Base-by-base conservation (phyloP, 108 stramenopile genomes). In the Hondaea fermentalgiana region DNA sequence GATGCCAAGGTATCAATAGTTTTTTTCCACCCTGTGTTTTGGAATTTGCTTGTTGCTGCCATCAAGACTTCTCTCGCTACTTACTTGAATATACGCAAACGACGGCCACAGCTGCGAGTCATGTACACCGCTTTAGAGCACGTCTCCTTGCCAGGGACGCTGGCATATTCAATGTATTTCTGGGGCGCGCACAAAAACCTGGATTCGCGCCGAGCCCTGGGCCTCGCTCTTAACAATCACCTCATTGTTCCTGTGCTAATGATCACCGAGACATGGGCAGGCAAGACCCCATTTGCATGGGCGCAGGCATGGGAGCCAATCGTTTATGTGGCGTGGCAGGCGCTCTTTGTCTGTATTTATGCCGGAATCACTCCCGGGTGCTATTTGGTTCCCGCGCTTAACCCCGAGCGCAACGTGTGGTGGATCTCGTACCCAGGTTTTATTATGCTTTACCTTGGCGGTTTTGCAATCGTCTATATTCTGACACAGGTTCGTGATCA, bases 341-440 rank as follows among this genome's bases (percentile, higher is more conserved):
- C 76, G 6, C 6, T 83, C 3, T 83, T 47, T 47, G 76, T 83
- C 23, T 83, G 12, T 23, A 53, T 83, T 53, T 83, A 53, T 23
- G 45, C 45, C 12, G 6, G 12, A 12, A 3, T 83, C 49, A 12
- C 43, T 6, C 76, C 76, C n/a, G 76, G 76, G 12, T 83, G 76
- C 51, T 83, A 53, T 23, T 23, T 83, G 12, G 14, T 83, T 12
- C 76, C 76, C 14, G 76, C 76, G 43, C 51, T 83, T 17, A 83
- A 83, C 23, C 76, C 76, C 0, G 76, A 83, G 10, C 45, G 76
- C 45, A 83, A 83, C 3, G 76, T 83, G n/a, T 23, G 44, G n/a
- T 83, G 76, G 76, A 53, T 83, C 49, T 47, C 76, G 51, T 83
- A 83, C 28, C 76, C 76, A 28, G 76, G 76, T 25, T 6, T 83